Conservation (phyloP, 177 flowering plant genomes). For the Vitis hybrid region DNA sequence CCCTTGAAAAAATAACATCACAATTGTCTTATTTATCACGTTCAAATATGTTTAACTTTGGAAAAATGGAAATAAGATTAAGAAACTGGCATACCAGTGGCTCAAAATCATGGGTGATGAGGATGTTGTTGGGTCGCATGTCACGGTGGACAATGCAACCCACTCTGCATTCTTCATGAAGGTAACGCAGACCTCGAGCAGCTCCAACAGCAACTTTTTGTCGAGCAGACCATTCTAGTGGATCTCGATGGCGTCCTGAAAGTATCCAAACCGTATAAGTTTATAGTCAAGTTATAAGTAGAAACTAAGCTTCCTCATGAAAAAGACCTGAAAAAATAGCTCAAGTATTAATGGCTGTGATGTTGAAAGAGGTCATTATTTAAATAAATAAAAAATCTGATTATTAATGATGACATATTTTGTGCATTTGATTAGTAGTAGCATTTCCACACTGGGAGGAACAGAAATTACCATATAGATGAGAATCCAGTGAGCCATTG, state of each 20-base stretch:
- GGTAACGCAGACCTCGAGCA: constrained; percentile 62
- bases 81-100: constrained; percentile 35
- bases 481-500: constrained; percentile 64
- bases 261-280: not conserved
- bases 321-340: too few species aligned
- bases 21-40: too few species aligned
- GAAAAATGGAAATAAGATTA: not conserved
- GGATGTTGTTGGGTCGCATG: constrained; percentile 70
- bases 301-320: too few species aligned
- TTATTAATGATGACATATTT: not conserved
- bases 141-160: constrained; percentile 74
- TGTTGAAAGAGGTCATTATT: too few species aligned
- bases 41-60: not conserved
- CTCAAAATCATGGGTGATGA: constrained; percentile 62
- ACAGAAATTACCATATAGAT: constrained; percentile 48
- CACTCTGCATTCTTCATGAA: constrained; percentile 72
- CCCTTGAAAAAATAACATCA: not conserved
- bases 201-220: constrained; percentile 65
- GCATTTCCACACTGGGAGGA: not conserved
- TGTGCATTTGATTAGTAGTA: not conserved
- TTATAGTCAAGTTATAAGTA: not conserved
- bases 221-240: constrained; percentile 56
- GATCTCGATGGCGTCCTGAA: constrained; percentile 44
- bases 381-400: too few species aligned
- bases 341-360: too few species aligned